phyloP scores from a whole-genome alignment of 1,284 basidiomycete genomes.

The Exobasidium rhododendri region DNA sequence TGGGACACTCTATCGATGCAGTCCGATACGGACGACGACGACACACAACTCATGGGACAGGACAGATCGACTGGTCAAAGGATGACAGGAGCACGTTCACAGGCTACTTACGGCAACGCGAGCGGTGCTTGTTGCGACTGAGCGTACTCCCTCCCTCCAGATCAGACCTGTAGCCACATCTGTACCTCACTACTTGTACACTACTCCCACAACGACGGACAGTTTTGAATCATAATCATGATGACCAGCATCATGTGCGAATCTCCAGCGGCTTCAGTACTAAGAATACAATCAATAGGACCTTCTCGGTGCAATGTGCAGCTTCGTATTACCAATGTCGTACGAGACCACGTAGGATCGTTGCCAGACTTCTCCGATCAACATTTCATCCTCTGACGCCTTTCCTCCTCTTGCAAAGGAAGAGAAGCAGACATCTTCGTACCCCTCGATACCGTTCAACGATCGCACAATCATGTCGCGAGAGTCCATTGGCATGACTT shows the following conservation, averaged over 20 bases:
- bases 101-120: not conserved
- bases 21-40: not conserved
- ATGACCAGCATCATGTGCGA: no score
- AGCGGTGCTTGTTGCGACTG: constrained; percentile 13
- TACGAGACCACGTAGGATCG: not conserved
- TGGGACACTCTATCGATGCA: constrained; percentile 20
- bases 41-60: constrained; percentile 11
- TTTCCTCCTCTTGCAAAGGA: not conserved
- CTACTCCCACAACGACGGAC: no score
- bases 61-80: not conserved
- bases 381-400: not conserved
- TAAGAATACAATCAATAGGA: not conserved
- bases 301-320: not conserved
- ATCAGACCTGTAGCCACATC: no score
- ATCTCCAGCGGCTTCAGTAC: no score
- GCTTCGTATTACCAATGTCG: not conserved
- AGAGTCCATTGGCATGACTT: not conserved
- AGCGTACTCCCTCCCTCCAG: no score
- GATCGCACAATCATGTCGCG: not conserved
- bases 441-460: not conserved
- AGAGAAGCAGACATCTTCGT: not conserved
- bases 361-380: not conserved
- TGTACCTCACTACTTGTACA: no score
- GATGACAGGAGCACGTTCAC: not conserved
- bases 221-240: no score